Percentiles rank a stretch among this genome's conserved stretches.
Evolutionary conservation across 768 basidiomycete genomes (phyloP).

Genomic region (Stropharia rugosoannulata): DNA sequence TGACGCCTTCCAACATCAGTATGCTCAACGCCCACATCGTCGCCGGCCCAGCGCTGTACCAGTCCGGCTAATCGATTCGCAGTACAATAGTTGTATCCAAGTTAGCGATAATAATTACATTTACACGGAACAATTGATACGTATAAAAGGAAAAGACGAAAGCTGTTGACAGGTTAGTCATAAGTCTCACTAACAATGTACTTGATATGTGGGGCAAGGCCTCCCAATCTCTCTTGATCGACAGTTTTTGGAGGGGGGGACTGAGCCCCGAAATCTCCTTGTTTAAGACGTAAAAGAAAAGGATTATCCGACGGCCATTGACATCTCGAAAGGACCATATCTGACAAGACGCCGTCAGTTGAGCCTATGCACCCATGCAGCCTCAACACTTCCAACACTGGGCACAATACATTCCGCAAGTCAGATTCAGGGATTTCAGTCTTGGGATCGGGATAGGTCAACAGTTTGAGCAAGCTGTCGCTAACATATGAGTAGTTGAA

Average conservation of each 20-base stretch:
- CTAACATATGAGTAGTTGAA: background rate
- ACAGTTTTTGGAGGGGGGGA: background rate
- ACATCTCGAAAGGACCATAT: constrained; percentile 29
- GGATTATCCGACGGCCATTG: background rate
- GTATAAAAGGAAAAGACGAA: too few species aligned
- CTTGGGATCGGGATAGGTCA: constrained; percentile 5
- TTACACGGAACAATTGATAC: too few species aligned
- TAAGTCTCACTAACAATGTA: background rate
- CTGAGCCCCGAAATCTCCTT: background rate
- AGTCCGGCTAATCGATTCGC: constrained; percentile 34
- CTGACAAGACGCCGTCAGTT: constrained; percentile 24
- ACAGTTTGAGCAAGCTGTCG: background rate
- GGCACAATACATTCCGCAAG: constrained; percentile 9
- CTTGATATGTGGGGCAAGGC: background rate
- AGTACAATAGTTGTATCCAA: background rate
- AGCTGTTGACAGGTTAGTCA: background rate
- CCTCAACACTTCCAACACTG: constrained; percentile 20
- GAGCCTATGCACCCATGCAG: constrained; percentile 24
- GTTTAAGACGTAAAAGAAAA: background rate
- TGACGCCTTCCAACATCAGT: constrained; percentile 60
- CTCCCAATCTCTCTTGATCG: background rate
- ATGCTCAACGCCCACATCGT: constrained; percentile 52
- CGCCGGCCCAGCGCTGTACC: constrained; percentile 53
- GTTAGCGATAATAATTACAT: too few species aligned
- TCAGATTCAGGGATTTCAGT: background rate